Percentiles rank a stretch among this genome's conserved stretches.
phyloP scores from a whole-genome alignment of 169 alveolate genomes.

The Eimeria praecox region DNA sequence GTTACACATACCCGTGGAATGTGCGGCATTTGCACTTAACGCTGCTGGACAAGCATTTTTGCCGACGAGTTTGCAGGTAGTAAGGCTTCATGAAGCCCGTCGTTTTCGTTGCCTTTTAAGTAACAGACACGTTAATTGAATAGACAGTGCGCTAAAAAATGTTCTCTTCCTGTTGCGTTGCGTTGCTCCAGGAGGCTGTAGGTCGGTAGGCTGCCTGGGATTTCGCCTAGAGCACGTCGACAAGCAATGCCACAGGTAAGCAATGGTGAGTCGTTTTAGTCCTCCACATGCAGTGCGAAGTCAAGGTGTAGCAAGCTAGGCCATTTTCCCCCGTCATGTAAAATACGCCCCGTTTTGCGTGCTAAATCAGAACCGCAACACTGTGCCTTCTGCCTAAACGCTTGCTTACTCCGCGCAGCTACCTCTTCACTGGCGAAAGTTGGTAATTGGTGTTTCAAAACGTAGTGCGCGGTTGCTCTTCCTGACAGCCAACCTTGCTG shows the following conservation, averaged over 20 bases:
- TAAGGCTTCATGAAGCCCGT: not conserved
- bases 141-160: not conserved
- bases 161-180: not conserved
- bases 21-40: not conserved
- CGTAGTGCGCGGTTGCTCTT: not conserved
- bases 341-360: not conserved
- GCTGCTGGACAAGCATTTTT: not conserved
- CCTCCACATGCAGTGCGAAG: not conserved
- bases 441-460: not conserved
- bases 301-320: not conserved
- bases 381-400: not conserved
- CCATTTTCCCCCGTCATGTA: not conserved
- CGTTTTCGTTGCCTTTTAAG: not conserved
- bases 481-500: not conserved
- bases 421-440: not conserved
- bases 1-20: not conserved
- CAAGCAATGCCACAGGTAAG: not conserved
- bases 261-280: not conserved
- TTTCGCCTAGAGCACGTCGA: not conserved
- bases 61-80: slow-evolving; percentile 6
- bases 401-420: not conserved
- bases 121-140: not conserved
- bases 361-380: not conserved
- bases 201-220: not conserved
- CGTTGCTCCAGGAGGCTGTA: slow-evolving; percentile 28